Conservation (phyloP, 257 asterid genomes). For the Solanum virginianum region DNA sequence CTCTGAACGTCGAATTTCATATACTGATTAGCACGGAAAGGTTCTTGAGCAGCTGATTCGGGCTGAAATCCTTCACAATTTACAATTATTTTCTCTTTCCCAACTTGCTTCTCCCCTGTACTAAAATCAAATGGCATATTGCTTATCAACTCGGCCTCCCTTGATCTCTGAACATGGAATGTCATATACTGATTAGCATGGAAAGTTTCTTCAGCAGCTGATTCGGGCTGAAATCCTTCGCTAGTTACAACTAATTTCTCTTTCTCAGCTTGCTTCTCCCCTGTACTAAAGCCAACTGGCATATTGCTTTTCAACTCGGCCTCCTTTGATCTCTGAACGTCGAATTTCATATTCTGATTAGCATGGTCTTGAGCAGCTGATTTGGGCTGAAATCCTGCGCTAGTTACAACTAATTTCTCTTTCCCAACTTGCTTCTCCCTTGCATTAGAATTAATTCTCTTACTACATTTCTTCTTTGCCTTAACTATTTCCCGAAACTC, state of each 20-base stretch:
- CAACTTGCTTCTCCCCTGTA: neutral
- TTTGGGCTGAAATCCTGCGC: neutral
- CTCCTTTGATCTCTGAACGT: neutral
- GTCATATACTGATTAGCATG: neutral
- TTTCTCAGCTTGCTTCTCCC: neutral
- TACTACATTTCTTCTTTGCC: neutral
- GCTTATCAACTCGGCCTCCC: neutral
- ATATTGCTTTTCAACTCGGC: neutral
- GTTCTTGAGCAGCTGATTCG: neutral
- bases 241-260: neutral
- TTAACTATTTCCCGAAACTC: neutral
- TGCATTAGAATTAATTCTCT: neutral
- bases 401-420: neutral
- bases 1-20: neutral
- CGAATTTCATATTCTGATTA: neutral
- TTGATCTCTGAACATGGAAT: neutral
- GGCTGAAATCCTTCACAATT: neutral
- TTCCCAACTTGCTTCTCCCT: neutral
- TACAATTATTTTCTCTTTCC: neutral
- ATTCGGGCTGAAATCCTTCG: neutral
- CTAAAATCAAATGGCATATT: neutral
- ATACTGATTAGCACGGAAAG: neutral
- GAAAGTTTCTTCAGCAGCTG: neutral
- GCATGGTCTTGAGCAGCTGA: neutral
- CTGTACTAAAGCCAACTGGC: neutral